Conservation (phyloP, 352 stramenopile species). For the Blastocystis hominis region DNA sequence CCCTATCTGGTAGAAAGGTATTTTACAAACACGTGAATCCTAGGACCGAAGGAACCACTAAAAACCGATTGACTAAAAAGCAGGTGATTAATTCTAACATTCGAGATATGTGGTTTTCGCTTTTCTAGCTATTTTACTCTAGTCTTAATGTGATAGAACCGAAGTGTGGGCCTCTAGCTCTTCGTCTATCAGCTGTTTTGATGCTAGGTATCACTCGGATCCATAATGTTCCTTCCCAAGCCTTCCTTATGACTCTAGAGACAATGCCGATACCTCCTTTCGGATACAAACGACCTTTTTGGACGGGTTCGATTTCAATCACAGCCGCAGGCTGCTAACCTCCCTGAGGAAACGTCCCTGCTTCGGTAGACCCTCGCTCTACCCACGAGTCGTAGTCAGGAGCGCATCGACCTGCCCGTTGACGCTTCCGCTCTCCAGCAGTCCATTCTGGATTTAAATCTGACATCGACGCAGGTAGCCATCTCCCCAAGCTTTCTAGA, state of each 20-base stretch:
- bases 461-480: background rate
- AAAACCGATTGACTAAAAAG: conserved; percentile 36
- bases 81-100: conserved; percentile 46
- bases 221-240: background rate
- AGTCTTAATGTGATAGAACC: conserved; percentile 48
- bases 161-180: conserved; percentile 34
- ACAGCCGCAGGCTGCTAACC: conserved; percentile 38
- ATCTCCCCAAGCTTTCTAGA: background rate
- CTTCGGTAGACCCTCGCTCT: background rate
- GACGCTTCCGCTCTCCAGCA: background rate
- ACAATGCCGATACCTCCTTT: conserved; percentile 37
- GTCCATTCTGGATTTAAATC: background rate
- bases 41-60: conserved; percentile 47
- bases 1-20: conserved; percentile 12
- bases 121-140: background rate
- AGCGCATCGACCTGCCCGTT: background rate
- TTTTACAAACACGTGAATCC: background rate
- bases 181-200: conserved; percentile 7
- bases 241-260: background rate
- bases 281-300: conserved; percentile 48
- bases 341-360: conserved; percentile 22
- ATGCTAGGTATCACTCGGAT: conserved; percentile 43
- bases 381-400: background rate
- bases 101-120: conserved; percentile 31
- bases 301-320: conserved; percentile 36